Base-by-base conservation (phyloP, 768 basidiomycete genomes). In the Kwoniella dendrophila region DNA sequence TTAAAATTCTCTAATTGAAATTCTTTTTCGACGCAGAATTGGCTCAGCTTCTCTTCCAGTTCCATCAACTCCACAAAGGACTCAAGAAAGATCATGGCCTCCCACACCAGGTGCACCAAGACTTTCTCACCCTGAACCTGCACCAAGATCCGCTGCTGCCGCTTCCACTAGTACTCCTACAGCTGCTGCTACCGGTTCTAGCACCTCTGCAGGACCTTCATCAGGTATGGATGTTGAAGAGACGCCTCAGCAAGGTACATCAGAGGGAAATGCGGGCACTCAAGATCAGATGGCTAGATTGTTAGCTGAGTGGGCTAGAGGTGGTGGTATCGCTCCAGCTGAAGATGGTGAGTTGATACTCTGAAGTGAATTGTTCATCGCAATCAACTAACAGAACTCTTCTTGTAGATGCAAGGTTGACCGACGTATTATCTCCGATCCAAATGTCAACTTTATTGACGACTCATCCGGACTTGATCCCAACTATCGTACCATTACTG, bases 401-500 rank as follows among this genome's bases (percentile, higher is more conserved):
- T 12, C 27, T 47, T 33, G 32, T 53, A 69, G 67, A 72, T 51
- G 72, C 71, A 26, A 72, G 67, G 36, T 49, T 78, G 16, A 73
- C 72, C 36, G 74, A 78, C 45, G 68, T 78, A 27, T 64, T 78
- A 12, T 70, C 71, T 1, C 65, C 76, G 0, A 53, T 56, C 3
- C 71, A 70, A 43, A 69, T 78, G 30, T 64, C 68, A 3, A 63
- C 89, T 6, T 81, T 96, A 8, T 88, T 94, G 77, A 79, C 81
- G 0, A 56, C 66, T 33, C 45, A 64, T 12, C 90, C 90, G 0
- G 84, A 85, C 45, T 82, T 94, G 41, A 82, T 90, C 51, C 79
- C 84, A 3, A 78, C 88, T 1, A 82, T 94, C 63, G 89, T 89
- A 75, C 90, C 92, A 2, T 86, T 91, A 68, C 85, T 95, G 24